These are phyloP conservation scores for Polytrichum formosum DNA, from an alignment of 225 moss, liverwort and hornwort species.

Conservation along the genomic window DNA sequence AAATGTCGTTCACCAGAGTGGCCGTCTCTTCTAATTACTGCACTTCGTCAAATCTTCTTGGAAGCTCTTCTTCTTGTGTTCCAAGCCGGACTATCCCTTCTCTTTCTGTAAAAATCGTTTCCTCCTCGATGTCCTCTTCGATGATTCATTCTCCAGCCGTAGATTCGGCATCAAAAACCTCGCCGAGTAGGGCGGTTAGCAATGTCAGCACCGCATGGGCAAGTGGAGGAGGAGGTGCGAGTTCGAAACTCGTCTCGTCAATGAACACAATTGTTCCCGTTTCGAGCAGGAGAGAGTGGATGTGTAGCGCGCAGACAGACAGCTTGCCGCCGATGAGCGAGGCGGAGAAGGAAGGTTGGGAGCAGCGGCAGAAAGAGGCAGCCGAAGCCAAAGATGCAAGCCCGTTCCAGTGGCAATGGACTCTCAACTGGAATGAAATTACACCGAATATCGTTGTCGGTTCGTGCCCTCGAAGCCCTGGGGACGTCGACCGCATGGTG, in stretches of 20 bases:
- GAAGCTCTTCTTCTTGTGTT: not conserved
- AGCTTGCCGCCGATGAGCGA: constrained; percentile 37
- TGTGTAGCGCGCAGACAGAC: constrained; percentile 8
- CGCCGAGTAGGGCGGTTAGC: not conserved
- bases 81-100: not conserved
- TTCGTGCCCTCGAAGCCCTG: constrained; percentile 54
- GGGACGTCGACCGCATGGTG: constrained; percentile 48
- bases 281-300: not conserved
- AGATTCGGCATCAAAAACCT: constrained; percentile 3
- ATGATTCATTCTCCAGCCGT: not conserved
- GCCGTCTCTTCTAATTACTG: not conserved
- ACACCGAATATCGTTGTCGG: constrained; percentile 43
- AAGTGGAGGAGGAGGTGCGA: constrained; percentile 6
- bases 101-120: not conserved
- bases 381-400: constrained; percentile 25
- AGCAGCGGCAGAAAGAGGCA: constrained; percentile 58
- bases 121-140: not conserved
- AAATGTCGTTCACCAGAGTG: constrained; percentile 11
- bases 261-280: not conserved
- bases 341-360: constrained; percentile 54
- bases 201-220: not conserved
- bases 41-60: not conserved
- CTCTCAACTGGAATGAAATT: constrained; percentile 46
- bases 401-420: constrained; percentile 60
- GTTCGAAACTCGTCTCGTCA: constrained; percentile 1